Conservation (phyloP, 192 early-diverging fungal genomes). For the Irineochytrium annulatum region DNA sequence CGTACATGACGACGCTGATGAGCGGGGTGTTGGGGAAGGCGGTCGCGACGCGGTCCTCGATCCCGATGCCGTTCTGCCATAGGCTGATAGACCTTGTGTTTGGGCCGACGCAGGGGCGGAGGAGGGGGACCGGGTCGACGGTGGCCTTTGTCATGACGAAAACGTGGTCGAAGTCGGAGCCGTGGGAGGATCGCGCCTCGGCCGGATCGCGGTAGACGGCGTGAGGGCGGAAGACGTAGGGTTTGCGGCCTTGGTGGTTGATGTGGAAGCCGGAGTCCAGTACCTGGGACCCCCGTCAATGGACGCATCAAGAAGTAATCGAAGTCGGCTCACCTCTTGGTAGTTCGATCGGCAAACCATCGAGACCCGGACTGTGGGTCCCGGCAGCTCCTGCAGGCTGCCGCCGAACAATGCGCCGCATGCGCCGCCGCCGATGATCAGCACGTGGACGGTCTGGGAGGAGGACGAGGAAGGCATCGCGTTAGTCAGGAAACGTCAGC, state of each 20-base stretch:
- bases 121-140: background rate
- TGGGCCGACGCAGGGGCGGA: background rate
- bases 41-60: background rate
- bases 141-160: conserved; percentile 5
- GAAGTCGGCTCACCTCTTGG: no score
- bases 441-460: no score
- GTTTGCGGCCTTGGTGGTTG: background rate
- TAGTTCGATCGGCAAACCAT: conserved; percentile 7
- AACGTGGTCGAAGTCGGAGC: background rate
- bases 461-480: no score
- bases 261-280: background rate
- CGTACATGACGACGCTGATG: conserved; percentile 1
- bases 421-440: conserved; percentile 5
- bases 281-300: no score
- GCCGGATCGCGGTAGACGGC: background rate
- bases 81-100: background rate
- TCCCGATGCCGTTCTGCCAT: conserved; percentile 12
- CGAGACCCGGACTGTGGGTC: background rate
- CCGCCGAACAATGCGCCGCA: conserved; percentile 7
- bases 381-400: background rate
- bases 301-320: no score
- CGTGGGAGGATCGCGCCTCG: background rate
- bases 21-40: background rate
- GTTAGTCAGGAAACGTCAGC: no score
- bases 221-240: background rate